phyloP scores from a whole-genome alignment of 2,329 filamentous ascomycete genomes.

The Meredithiella fracta region DNA sequence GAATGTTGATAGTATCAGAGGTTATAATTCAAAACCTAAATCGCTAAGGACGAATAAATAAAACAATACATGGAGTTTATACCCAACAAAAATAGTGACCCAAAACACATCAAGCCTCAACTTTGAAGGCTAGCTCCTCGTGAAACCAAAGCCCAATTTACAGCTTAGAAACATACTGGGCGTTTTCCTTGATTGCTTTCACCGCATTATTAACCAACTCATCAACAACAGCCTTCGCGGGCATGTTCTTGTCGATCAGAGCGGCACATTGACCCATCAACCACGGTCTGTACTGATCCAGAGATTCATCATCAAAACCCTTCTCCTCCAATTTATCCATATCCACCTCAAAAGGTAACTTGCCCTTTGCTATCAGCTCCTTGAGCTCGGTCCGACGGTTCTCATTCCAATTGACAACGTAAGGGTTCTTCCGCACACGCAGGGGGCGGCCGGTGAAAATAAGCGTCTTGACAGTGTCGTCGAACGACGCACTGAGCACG shows the following conservation, averaged over 20 bases:
- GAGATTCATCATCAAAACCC: conserved; percentile 61
- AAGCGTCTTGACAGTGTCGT: conserved; percentile 92
- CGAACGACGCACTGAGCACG: conserved; percentile 76
- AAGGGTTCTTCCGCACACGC: conserved; percentile 81
- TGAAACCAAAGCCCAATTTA: conserved; percentile 25
- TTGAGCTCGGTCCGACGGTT: conserved; percentile 84
- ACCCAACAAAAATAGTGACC: background rate
- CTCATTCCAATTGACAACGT: conserved; percentile 92
- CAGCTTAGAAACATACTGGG: conserved; percentile 48
- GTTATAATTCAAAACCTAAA: background rate
- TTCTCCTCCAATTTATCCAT: conserved; percentile 62
- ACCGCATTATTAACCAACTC: conserved; percentile 80
- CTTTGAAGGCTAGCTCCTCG: background rate
- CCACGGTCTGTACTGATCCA: conserved; percentile 83
- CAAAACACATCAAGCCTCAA: background rate
- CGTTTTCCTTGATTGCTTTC: conserved; percentile 49
- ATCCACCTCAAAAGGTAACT: conserved; percentile 87
- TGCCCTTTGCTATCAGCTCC: conserved; percentile 72
- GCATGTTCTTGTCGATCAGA: conserved; percentile 82
- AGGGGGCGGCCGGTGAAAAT: conserved; percentile 97
- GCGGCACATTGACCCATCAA: conserved; percentile 96
- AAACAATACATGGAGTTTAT: background rate
- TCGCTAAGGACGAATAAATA: background rate
- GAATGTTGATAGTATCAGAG: background rate
- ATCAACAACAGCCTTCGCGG: conserved; percentile 80